Evolutionary conservation across 2,329 filamentous ascomycete genomes (phyloP).

Genomic region (Coniochaeta sp.): DNA sequence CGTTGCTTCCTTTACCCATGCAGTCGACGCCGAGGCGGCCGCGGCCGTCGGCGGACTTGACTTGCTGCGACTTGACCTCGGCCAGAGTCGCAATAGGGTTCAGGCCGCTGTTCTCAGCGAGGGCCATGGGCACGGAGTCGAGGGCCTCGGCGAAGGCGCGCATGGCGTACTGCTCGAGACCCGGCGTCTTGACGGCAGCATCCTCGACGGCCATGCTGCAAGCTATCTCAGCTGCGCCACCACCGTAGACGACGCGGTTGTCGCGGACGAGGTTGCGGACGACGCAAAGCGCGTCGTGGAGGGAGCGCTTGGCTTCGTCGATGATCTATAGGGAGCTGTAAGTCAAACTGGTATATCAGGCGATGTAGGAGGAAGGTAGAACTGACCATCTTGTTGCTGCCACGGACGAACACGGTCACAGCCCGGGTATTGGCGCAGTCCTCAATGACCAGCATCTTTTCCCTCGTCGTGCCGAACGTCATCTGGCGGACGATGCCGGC

Average conservation of each 20-base stretch:
- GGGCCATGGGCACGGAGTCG: conserved; percentile 87
- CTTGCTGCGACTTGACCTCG: conserved; percentile 91
- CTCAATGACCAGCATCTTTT: conserved; percentile 99
- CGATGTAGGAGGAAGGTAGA: not conserved
- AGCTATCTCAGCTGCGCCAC: conserved; percentile 92
- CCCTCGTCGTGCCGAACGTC: conserved; percentile 92
- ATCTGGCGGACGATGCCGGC: conserved; percentile 91
- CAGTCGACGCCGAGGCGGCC: conserved; percentile 87
- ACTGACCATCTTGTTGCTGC: conserved; percentile 97
- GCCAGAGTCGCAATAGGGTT: conserved; percentile 94
- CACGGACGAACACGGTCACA: conserved; percentile 91
- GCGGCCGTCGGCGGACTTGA: conserved; percentile 56
- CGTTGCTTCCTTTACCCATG: conserved; percentile 90
- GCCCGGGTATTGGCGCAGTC: conserved; percentile 97
- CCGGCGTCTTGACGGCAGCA: conserved; percentile 86
- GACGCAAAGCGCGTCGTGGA: conserved; percentile 96
- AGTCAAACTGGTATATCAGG: conserved; percentile 6
- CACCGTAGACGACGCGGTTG: conserved; percentile 95
- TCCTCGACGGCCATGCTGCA: conserved; percentile 96
- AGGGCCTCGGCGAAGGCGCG: conserved; percentile 93
- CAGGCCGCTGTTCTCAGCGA: conserved; percentile 94
- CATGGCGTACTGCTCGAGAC: conserved; percentile 99
- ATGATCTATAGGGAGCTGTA: conserved; percentile 64
- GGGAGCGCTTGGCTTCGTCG: conserved; percentile 94
- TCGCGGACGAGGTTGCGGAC: conserved; percentile 94